These are phyloP conservation scores for Abelmoschus esculentus DNA, from an alignment of 345 rosid species.

Conservation along the genomic window DNA sequence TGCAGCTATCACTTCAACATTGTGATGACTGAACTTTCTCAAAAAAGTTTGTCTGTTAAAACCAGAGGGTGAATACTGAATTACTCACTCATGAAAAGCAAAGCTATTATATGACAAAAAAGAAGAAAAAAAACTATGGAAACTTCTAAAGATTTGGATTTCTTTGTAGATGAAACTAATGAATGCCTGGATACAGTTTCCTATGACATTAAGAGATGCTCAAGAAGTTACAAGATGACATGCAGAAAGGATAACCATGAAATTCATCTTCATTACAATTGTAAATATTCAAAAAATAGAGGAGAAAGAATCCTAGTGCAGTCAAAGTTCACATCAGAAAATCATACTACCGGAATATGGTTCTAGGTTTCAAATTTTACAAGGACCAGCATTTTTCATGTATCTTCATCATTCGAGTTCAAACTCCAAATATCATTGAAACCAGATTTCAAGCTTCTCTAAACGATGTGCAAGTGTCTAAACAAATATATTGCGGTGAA, in stretches of 20 bases:
- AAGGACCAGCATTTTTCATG: not conserved
- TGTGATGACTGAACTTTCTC: not conserved
- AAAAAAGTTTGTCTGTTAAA: slow-evolving; percentile 4
- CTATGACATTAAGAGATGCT: not conserved
- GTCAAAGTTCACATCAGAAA: not conserved
- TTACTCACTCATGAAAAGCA: slow-evolving; percentile 8
- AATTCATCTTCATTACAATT: not conserved
- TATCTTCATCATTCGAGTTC: not conserved
- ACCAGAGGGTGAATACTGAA: not conserved
- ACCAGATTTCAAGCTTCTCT: not conserved
- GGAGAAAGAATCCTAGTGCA: not conserved
- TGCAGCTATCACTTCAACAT: slow-evolving; percentile 2
- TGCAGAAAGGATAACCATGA: not conserved
- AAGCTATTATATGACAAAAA: not conserved
- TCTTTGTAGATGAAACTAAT: not conserved
- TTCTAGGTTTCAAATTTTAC: not conserved
- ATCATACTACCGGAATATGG: not conserved
- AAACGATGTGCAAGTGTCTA: not conserved
- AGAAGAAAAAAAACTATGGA: not conserved
- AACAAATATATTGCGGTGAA: not conserved
- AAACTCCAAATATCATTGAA: not conserved
- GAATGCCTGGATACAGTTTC: not conserved
- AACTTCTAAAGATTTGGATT: not conserved
- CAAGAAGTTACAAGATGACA: not conserved
- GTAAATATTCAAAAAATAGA: not conserved